Conservation (phyloP, 805 yeast species). For the Phaffomyces thermotolerans region DNA sequence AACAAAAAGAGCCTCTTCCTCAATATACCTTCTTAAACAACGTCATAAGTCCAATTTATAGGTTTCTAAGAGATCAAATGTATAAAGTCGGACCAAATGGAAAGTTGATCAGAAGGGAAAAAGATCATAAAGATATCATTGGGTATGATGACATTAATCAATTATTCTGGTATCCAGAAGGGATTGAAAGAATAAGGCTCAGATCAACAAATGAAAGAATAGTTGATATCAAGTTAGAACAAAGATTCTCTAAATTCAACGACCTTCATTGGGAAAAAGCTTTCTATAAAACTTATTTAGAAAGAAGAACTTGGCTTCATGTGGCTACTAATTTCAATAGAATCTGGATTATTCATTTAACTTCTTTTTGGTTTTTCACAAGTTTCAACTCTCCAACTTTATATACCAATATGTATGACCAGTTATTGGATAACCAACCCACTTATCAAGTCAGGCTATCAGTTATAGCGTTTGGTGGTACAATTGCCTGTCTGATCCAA, state of each 20-base stretch:
- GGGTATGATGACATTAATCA: constrained; percentile 92
- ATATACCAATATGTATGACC: constrained; percentile 53
- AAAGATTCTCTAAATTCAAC: constrained; percentile 46
- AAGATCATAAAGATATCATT: constrained; percentile 61
- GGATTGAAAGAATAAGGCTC: constrained; percentile 52
- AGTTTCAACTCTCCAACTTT: constrained; percentile 62
- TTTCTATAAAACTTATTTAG: constrained; percentile 68
- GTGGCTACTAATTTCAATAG: constrained; percentile 67
- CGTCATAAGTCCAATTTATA: constrained; percentile 66
- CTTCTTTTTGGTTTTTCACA: constrained; percentile 75
- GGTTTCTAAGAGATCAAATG: constrained; percentile 47
- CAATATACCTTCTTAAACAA: constrained; percentile 48
- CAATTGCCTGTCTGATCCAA: constrained; percentile 51
- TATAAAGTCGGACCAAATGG: constrained; percentile 42
- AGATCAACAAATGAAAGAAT: constrained; percentile 33
- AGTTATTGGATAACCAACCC: constrained; percentile 52
- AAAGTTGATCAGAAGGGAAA: constrained; percentile 37
- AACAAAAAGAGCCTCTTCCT: constrained; percentile 26
- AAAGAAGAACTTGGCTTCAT: constrained; percentile 73
- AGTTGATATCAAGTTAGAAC: constrained; percentile 43
- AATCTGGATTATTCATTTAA: constrained; percentile 70
- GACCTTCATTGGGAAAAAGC: constrained; percentile 59
- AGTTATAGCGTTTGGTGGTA: constrained; percentile 62
- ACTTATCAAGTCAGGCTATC: constrained; percentile 47
- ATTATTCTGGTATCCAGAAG: constrained; percentile 76